phyloP scores from a whole-genome alignment of 176 grass and related monocot species.

The Carex myosuroides region DNA sequence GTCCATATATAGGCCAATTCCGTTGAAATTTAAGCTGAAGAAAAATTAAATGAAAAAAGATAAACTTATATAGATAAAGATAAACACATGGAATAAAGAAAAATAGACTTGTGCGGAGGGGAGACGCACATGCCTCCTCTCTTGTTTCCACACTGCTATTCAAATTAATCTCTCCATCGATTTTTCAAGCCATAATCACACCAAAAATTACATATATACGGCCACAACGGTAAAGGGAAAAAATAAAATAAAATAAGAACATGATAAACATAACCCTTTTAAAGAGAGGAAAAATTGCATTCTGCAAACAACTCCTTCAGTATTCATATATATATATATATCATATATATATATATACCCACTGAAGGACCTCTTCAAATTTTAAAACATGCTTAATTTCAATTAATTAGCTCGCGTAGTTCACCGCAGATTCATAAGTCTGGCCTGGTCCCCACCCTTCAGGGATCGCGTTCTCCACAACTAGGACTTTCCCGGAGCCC shows the following conservation, averaged over 20 bases:
- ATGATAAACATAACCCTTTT: neutral
- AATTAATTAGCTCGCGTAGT: conserved; percentile 5
- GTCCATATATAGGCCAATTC: neutral
- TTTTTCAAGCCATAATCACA: neutral
- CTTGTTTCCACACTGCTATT: conserved; percentile 14
- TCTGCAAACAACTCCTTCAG: neutral
- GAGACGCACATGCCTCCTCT: conserved; percentile 21
- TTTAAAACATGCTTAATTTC: neutral
- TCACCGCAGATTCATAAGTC: conserved; percentile 28
- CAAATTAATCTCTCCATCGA: neutral
- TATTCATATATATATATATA: no score
- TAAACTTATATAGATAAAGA: no score
- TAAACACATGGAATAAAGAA: neutral
- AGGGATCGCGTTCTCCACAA: conserved; percentile 37
- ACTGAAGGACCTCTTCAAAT: neutral
- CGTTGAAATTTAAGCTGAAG: neutral
- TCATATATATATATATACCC: neutral
- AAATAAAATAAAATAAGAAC: neutral
- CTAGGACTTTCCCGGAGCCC: conserved; percentile 22
- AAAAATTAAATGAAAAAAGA: neutral
- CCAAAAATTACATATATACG: conserved; percentile 3
- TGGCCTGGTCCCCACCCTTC: conserved; percentile 33
- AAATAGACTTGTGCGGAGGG: conserved; percentile 15
- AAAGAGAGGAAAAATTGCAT: neutral
- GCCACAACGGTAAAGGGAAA: neutral